These are phyloP conservation scores for Fusarium longipes DNA, from an alignment of 2,329 filamentous ascomycete species.

Conservation along the genomic window DNA sequence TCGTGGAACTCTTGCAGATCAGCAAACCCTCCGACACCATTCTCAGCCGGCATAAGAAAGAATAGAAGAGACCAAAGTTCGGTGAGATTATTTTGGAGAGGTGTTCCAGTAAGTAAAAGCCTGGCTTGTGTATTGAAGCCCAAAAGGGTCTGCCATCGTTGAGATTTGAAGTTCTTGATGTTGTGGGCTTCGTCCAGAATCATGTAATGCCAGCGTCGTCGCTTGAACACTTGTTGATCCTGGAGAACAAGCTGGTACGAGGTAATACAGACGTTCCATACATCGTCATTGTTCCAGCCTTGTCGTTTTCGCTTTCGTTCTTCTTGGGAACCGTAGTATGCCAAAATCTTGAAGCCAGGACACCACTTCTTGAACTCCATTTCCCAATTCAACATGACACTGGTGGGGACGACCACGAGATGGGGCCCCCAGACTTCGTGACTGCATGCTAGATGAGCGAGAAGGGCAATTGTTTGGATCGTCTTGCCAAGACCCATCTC, in stretches of 20 bases:
- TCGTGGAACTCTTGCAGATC: slow-evolving; percentile 96
- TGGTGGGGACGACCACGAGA: slow-evolving; percentile 94
- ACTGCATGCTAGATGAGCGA: slow-evolving; percentile 91
- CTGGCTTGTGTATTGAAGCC: slow-evolving; percentile 92
- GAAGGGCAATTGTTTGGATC: slow-evolving; percentile 93
- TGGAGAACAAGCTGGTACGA: slow-evolving; percentile 97
- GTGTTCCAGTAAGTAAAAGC: slow-evolving; percentile 90
- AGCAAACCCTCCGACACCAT: slow-evolving; percentile 88
- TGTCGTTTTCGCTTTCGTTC: slow-evolving; percentile 91
- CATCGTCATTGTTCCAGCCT: slow-evolving; percentile 92
- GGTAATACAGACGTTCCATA: slow-evolving; percentile 98
- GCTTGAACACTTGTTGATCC: slow-evolving; percentile 93
- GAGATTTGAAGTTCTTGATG: slow-evolving; percentile 99
- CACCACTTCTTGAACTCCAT: slow-evolving; percentile 99
- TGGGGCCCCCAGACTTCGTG: slow-evolving; percentile 96
- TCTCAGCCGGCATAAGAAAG: slow-evolving; percentile 93
- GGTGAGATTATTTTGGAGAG: slow-evolving; percentile 94
- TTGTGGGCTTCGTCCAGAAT: slow-evolving; percentile 98
- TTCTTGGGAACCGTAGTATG: slow-evolving; percentile 94
- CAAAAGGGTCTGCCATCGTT: slow-evolving; percentile 94
- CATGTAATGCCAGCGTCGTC: slow-evolving; percentile 96
- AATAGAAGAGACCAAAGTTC: slow-evolving; percentile 97
- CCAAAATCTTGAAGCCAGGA: slow-evolving; percentile 96
- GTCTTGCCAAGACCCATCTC: slow-evolving; percentile 99
- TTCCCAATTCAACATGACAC: slow-evolving; percentile 99